Evolutionary conservation across 805 yeast species (phyloP), one percentile per base, ranked within the genome.

Genomic region (Pichia heedii): DNA sequence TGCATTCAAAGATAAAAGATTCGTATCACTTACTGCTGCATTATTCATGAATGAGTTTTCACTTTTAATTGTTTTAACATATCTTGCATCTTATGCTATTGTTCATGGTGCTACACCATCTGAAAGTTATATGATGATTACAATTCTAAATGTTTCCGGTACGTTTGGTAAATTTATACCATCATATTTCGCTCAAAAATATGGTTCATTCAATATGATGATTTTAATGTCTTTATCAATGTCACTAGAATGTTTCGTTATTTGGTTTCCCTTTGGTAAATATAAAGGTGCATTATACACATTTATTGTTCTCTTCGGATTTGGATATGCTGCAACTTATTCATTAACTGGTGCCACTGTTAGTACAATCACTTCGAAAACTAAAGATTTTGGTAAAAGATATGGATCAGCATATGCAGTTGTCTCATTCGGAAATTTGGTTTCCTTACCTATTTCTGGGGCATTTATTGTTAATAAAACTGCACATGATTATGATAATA

Each of bases 231-330:
- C 58, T 62, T 33, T 74, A 69, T 21, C 68, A 58, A 67, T 75
- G 48, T 57, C 70, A 1, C 10, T 79, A 0, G 57, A 71, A 22
- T 68, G 74, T 5, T 65, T 80, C 40, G 63, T 67, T 0, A 53
- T 81, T n/a, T 80, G 87, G 86, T 59, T 79, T 18, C 87, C 87
- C 2, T 74, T 77, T 47, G 84, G 83, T 3, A 46, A 54, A 13
- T 53, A 58, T 37, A 52, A 60, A 26, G 58, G 55, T 4, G 71
- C 69, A 0, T 53, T 80, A 36, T 77, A 75, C 50, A 69, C 67
- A 0, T 81, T 77, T 55, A 63, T 80, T 9, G 73, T 67, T 1
- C 36, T 70, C 2, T 70, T 70, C 51, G 86, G 86, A 0, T 74
- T 79, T 50, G 71, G 73, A 47, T 68, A 74, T 35, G 73, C 84